Conservation (phyloP, 2,329 filamentous ascomycete species). For the Colletotrichum graminicola region DNA sequence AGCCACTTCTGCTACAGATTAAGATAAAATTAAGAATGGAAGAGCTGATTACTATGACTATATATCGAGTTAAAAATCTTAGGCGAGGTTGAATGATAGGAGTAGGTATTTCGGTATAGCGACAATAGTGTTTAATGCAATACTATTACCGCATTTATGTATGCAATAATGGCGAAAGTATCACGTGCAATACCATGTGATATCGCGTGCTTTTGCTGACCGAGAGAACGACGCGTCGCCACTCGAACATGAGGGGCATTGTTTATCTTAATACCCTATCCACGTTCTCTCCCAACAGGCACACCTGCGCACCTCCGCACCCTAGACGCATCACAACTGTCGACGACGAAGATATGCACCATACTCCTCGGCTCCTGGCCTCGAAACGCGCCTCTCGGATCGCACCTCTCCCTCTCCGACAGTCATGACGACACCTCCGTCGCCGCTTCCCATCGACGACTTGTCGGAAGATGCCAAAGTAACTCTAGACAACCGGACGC, state of each 20-base stretch:
- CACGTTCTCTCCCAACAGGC: neutral
- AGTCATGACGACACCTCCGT: slow-evolving; percentile 43
- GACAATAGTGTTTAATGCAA: slow-evolving; percentile 24
- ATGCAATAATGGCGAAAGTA: no score
- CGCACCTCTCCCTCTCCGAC: neutral
- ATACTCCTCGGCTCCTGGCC: neutral
- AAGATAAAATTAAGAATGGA: no score
- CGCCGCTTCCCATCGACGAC: slow-evolving; percentile 19
- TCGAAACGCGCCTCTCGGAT: neutral
- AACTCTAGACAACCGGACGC: slow-evolving; percentile 62
- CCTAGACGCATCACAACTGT: neutral
- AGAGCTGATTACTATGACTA: no score
- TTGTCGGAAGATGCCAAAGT: slow-evolving; percentile 11
- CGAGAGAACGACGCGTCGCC: slow-evolving; percentile 7
- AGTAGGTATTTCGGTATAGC: no score
- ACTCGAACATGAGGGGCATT: neutral
- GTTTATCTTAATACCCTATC: neutral
- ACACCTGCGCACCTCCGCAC: neutral
- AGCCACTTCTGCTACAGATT: no score
- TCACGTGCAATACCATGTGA: slow-evolving; percentile 8
- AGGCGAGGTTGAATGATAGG: no score
- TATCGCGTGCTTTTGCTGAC: slow-evolving; percentile 32
- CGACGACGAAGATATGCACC: slow-evolving; percentile 23
- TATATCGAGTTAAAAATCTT: no score
- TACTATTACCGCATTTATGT: no score